These are phyloP conservation scores for Diaporthe amygdali DNA, from an alignment of 2,329 filamentous ascomycete species.

Conservation along the genomic window DNA sequence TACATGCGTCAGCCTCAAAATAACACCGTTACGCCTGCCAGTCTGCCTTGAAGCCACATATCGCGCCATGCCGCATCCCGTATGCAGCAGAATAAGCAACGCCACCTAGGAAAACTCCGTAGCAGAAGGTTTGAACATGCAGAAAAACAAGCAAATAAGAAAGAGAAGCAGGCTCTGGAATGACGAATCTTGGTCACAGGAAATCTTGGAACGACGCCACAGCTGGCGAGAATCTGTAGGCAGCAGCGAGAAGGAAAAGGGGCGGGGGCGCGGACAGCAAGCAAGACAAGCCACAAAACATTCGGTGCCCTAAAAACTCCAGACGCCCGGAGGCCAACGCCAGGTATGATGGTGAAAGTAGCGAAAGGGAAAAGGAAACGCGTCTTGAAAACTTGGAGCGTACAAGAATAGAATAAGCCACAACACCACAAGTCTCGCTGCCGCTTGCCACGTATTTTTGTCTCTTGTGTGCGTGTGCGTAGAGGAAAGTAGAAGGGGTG, in stretches of 20 bases:
- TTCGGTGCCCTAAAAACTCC: background rate
- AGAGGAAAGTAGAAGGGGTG: background rate
- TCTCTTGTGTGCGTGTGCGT: background rate
- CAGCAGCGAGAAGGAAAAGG: background rate
- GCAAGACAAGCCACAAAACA: background rate
- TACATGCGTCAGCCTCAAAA: background rate
- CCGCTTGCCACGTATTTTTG: background rate
- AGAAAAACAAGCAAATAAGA: background rate
- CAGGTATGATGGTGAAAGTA: background rate
- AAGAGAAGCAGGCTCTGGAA: background rate
- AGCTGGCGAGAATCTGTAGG: background rate
- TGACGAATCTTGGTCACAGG: too few species aligned
- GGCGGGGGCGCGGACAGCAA: too few species aligned
- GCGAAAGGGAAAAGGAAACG: background rate
- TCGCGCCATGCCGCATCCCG: background rate
- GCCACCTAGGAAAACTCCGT: background rate
- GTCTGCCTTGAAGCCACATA: background rate
- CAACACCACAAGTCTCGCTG: background rate
- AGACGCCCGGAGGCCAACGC: background rate
- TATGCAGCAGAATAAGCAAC: background rate
- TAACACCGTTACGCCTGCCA: background rate
- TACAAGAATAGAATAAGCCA: conserved; percentile 1
- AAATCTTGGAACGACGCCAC: background rate
- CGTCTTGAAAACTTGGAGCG: background rate
- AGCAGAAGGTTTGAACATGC: background rate